phyloP scores from a whole-genome alignment of 352 stramenopile genomes.

The Thraustotheca clavata region DNA sequence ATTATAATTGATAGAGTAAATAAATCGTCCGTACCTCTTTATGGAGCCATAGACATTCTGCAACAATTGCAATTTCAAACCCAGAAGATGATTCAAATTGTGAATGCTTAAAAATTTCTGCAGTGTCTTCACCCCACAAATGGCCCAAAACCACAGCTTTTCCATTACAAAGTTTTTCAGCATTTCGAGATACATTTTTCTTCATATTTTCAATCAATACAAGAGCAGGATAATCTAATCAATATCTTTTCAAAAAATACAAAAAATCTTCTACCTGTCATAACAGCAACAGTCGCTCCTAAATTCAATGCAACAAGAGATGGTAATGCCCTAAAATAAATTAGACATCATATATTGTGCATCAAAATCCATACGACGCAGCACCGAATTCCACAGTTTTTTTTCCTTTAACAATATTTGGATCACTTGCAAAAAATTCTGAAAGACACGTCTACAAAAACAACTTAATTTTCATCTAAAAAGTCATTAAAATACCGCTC shows the following conservation, averaged over 20 bases:
- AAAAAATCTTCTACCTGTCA: constrained; percentile 29
- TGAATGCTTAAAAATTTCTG: constrained; percentile 23
- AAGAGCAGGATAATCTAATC: constrained; percentile 40
- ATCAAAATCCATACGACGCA: constrained; percentile 30
- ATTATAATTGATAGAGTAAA: not conserved
- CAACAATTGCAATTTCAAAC: constrained; percentile 40
- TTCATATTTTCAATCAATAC: constrained; percentile 39
- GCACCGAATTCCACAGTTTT: constrained; percentile 42
- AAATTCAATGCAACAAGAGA: constrained; percentile 41
- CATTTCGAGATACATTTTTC: constrained; percentile 34
- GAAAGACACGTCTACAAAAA: constrained; percentile 32
- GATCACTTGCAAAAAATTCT: constrained; percentile 35
- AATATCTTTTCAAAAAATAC: not conserved
- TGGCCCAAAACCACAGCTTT: constrained; percentile 31
- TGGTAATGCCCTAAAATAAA: constrained; percentile 29
- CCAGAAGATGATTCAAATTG: not conserved
- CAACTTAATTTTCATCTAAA: not conserved
- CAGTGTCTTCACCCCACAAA: constrained; percentile 32
- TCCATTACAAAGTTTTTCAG: constrained; percentile 26
- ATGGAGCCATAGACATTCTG: constrained; percentile 47
- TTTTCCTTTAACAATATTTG: constrained; percentile 25
- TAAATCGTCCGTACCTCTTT: constrained; percentile 26
- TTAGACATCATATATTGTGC: not conserved
- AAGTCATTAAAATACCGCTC: constrained; percentile 24
- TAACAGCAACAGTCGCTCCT: constrained; percentile 30